phyloP scores from a whole-genome alignment of 345 rosid species.

The thale cress (Arabidopsis thaliana) region DNA sequence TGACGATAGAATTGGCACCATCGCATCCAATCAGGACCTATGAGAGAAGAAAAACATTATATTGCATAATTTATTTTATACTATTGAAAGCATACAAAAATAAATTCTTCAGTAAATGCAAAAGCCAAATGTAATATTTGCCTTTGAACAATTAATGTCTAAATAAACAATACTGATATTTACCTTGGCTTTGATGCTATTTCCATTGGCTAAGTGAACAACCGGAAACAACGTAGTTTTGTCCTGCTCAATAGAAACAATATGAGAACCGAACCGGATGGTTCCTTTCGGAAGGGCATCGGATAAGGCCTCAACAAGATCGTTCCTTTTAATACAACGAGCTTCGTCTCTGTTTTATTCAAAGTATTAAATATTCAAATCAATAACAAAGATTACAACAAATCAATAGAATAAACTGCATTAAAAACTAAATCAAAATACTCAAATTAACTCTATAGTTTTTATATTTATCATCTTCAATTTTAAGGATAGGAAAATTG shows the following conservation, averaged over 20 bases:
- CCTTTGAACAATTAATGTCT: background rate
- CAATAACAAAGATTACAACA: background rate
- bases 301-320: constrained; percentile 46
- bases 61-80: too few relatives aligned
- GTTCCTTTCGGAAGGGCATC: constrained; percentile 44
- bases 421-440: too few relatives aligned
- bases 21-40: constrained; percentile 65
- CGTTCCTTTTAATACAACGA: constrained; percentile 45
- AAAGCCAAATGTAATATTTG: background rate
- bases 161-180: background rate
- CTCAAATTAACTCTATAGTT: too few relatives aligned
- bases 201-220: constrained; percentile 36
- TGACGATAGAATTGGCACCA: constrained; percentile 55
- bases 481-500: background rate
- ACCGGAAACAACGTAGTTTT: constrained; percentile 35
- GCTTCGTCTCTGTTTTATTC: constrained; percentile 39
- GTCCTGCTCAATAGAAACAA: constrained; percentile 32
- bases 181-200: constrained; percentile 40
- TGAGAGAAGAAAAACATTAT: background rate
- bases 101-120: background rate
- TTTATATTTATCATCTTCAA: too few relatives aligned
- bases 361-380: background rate
- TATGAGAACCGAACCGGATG: constrained; percentile 40
- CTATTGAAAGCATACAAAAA: too few relatives aligned
- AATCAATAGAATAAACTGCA: background rate